Evolutionary conservation across 2,329 filamentous ascomycete species (phyloP), one percentile per base, ranked within the genome.

Genomic region (Fusarium chaquense): DNA sequence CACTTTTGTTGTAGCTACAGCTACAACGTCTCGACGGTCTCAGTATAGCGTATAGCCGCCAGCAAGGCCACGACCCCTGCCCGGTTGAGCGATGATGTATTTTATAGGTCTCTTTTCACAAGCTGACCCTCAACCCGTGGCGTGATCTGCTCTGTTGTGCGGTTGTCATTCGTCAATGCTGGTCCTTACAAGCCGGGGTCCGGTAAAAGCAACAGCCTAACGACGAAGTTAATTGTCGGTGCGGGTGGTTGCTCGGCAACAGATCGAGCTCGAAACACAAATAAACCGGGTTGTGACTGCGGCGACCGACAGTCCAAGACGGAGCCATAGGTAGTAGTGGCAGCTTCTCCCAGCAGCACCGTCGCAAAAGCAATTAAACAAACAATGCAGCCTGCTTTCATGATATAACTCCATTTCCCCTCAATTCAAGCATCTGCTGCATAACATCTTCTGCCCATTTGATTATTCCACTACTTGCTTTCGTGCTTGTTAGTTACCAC

Each of bases 171-270:
- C 63, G 73, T 28, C 56, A 68, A 64, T 58, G 22, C 20, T 55
- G 56, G 38, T 45, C 65, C 58, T 44, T 44, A 16, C 18, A 30
- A 38, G 52, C 64, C 52, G 41, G 63, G 65, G 65, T 41, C 43
- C 43, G 63, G 56, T 46, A 49, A 49, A 40, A 59, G 55, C 40
- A 52, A 49, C 51, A 59, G 45, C 58, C 58, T 62, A 68, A 58
- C 45, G 43, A 28, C 30, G 44, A 69, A 69, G 65, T 69, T 62
- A 35, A 53, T 46, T 70, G 56, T 56, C 58, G 59, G 38, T 52
- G 57, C 59, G 51, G 49, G 18, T 36, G 40, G 73, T 75, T 75
- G 73, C 74, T 61, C 45, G 54, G 74, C 73, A 76, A 76, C 74
- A 15, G 8, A 12, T 9, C 35, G 11, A n/a, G 32, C 32, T 45